These are phyloP conservation scores for Taphrina deformans DNA, from an alignment of 1,139 yeast species.

Conservation along the genomic window DNA sequence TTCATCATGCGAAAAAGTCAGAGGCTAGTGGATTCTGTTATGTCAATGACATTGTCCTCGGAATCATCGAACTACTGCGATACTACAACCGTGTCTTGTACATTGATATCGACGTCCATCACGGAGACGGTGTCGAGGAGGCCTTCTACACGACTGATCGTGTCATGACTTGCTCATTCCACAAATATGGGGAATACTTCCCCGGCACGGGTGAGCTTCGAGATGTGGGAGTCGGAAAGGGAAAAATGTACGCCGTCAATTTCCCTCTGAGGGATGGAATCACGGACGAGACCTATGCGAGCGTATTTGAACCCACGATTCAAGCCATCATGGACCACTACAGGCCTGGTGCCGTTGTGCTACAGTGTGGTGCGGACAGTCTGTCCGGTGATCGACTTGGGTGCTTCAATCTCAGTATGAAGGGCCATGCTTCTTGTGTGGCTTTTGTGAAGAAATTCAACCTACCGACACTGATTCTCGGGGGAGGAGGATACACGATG, in stretches of 20 bases:
- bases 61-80: conserved; percentile 81
- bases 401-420: conserved; percentile 86
- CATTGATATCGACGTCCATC: conserved; percentile 94
- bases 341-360: conserved; percentile 87
- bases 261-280: conserved; percentile 91
- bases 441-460: conserved; percentile 83
- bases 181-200: conserved; percentile 93
- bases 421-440: conserved; percentile 94
- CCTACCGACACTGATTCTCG: conserved; percentile 84
- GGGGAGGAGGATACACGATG: conserved; percentile 99
- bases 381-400: conserved; percentile 88
- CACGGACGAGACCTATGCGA: conserved; percentile 82
- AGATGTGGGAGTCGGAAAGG: conserved; percentile 86
- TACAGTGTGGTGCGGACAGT: conserved; percentile 91
- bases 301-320: conserved; percentile 83
- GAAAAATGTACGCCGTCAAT: conserved; percentile 81
- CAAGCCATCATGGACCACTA: conserved; percentile 84
- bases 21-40: conserved; percentile 98
- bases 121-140: conserved; percentile 98
- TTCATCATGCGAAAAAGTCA: conserved; percentile 93
- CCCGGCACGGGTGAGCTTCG: conserved; percentile 94
- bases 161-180: conserved; percentile 97
- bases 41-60: conserved; percentile 83
- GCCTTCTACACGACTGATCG: conserved; percentile 95
- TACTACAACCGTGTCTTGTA: conserved; percentile 95